Percentiles rank a stretch among this genome's conserved stretches.
These are phyloP conservation scores for Hyphopichia wangnamkhiaoensis DNA, from an alignment of 1,139 yeast genomes.

Conservation along the genomic window DNA sequence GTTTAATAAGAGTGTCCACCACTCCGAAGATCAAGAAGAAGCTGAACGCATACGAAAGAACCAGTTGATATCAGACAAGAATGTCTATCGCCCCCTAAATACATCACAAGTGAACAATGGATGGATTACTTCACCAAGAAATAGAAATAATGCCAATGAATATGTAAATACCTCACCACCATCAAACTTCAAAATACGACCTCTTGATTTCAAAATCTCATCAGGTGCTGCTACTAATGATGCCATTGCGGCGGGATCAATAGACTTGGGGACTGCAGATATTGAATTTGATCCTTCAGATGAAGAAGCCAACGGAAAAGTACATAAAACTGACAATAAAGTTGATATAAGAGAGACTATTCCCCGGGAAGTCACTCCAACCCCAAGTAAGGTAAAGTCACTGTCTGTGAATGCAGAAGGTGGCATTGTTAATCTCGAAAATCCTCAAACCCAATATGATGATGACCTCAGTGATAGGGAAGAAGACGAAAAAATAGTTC, in stretches of 20 bases:
- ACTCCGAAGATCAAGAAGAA: constrained; percentile 8
- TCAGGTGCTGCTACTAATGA: constrained; percentile 2
- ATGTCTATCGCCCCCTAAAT: constrained; percentile 20
- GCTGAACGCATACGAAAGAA: constrained; percentile 18
- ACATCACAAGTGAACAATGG: constrained; percentile 4
- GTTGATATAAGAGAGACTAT: no score
- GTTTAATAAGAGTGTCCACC: neutral
- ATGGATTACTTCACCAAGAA: constrained; percentile 2
- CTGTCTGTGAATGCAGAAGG: no score
- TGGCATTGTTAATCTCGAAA: no score
- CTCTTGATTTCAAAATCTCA: constrained; percentile 7
- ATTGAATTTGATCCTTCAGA: constrained; percentile 23
- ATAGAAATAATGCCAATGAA: neutral
- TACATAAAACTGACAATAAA: no score
- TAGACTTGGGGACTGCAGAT: constrained; percentile 9
- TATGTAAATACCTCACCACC: constrained; percentile 12
- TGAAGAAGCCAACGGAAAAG: constrained; percentile 11
- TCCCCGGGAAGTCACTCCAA: no score
- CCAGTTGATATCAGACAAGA: constrained; percentile 23
- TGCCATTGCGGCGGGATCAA: neutral
- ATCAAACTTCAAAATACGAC: constrained; percentile 13
- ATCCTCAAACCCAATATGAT: no score
- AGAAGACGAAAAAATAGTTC: constrained; percentile 10
- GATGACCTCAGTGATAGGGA: neutral
- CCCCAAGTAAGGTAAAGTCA: neutral